Percentiles rank a stretch among this genome's conserved stretches.
phyloP scores from a whole-genome alignment of 768 basidiomycete genomes.

The Boletus patriciae region DNA sequence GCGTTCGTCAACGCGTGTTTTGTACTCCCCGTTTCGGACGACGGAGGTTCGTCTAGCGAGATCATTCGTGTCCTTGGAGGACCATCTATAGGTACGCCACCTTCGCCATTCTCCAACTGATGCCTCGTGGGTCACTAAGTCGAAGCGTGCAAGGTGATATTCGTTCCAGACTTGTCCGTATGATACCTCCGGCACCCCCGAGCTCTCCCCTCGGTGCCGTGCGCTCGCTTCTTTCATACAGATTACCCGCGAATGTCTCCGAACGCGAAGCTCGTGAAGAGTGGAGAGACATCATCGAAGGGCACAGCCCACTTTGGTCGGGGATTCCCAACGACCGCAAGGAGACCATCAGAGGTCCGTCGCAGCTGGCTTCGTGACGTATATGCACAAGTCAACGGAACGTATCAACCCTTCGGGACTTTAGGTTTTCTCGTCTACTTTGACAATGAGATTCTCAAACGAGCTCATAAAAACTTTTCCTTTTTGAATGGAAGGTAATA shows the following conservation, averaged over 20 bases:
- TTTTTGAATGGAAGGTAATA: constrained; percentile 84
- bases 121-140: constrained; percentile 9
- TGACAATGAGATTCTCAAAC: constrained; percentile 80
- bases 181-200: constrained; percentile 68
- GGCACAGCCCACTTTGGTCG: constrained; percentile 73
- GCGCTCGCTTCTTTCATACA: constrained; percentile 72
- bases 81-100: constrained; percentile 68
- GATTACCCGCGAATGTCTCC: constrained; percentile 65
- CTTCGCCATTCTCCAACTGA: constrained; percentile 12
- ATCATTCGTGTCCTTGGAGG: constrained; percentile 90
- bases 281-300: constrained; percentile 93
- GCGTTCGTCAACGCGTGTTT: constrained; percentile 80
- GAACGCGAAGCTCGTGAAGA: constrained; percentile 81
- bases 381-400: neutral
- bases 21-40: constrained; percentile 91
- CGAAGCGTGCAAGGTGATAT: constrained; percentile 63
- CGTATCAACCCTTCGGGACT: neutral
- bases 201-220: constrained; percentile 72
- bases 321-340: constrained; percentile 89
- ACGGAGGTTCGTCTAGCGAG: constrained; percentile 93
- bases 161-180: constrained; percentile 81
- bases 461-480: constrained; percentile 93
- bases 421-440: constrained; percentile 91
- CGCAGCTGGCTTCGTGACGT: neutral
- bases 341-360: constrained; percentile 82